Percentiles rank a stretch among this genome's conserved stretches.
phyloP scores from a whole-genome alignment of 2,329 filamentous ascomycete species.

The Stagonosporopsis cucurbitacearum region DNA sequence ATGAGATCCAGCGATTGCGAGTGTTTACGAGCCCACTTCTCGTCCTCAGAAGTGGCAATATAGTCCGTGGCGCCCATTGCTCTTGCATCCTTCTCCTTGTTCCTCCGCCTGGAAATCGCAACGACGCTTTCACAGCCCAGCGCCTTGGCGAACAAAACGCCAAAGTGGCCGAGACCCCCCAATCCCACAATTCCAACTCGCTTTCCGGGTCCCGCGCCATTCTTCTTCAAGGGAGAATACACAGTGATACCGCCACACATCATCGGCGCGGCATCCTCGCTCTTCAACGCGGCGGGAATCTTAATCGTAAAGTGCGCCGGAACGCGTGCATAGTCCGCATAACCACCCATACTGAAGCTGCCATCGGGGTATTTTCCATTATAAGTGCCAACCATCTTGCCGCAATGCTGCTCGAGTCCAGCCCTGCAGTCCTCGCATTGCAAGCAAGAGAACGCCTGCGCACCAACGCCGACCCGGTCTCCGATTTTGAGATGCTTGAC shows the following conservation, averaged over 20 bases:
- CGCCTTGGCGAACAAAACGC: constrained; percentile 72
- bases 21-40: constrained; percentile 66
- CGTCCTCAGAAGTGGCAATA: constrained; percentile 53
- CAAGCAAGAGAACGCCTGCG: constrained; percentile 58
- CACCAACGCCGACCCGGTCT: constrained; percentile 64
- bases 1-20: constrained; percentile 66
- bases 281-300: constrained; percentile 60
- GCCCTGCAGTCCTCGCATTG: constrained; percentile 62
- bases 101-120: constrained; percentile 65
- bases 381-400: constrained; percentile 64
- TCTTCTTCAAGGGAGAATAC: constrained; percentile 71
- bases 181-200: constrained; percentile 74
- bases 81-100: constrained; percentile 66
- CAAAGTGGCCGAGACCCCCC: constrained; percentile 77
- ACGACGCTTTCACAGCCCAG: constrained; percentile 72
- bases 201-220: constrained; percentile 73
- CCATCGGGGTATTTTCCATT: constrained; percentile 63
- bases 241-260: constrained; percentile 80
- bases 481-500: constrained; percentile 62
- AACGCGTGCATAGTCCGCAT: constrained; percentile 62
- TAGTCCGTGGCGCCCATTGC: constrained; percentile 71
- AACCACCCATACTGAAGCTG: constrained; percentile 70
- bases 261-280: constrained; percentile 68
- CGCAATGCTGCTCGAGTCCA: constrained; percentile 54
- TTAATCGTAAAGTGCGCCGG: constrained; percentile 65